Base-by-base conservation (phyloP, 2,329 filamentous ascomycete genomes). In the Corniculantispora saksenae region DNA sequence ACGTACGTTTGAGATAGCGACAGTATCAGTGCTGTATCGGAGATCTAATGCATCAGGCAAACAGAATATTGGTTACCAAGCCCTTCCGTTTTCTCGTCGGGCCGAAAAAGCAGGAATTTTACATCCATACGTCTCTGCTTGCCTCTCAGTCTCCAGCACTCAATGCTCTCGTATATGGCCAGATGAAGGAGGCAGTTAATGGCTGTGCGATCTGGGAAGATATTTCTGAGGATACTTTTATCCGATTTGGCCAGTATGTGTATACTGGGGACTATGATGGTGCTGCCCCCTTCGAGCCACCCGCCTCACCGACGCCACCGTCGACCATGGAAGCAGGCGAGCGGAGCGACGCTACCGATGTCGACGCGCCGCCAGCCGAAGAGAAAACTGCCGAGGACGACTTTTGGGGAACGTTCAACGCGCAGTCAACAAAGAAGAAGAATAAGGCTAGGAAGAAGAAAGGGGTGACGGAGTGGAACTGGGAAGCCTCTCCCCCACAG, bases 251-350 rank as follows among this genome's bases (percentile, higher is more conserved):
- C 7, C 48, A 61, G 19, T 61, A 53, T n/a, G 23, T 61, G 23
- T 61, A 61, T 7, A 53, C 48, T 19, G 48, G 48, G 2, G 25
- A 61, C 48, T 61, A 54, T 5, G 48, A 53, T n/a, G 47, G 45
- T 17, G 29, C n/a, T 8, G n/a, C 40, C 10, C 56, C 56, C 45
- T 48, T 48, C 35, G 23, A 35, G 51, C 51, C 51, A 15, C 51
- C 32, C 2, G 21, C 7, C 15, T 21, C 12, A 25, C n/a, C n/a
- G n/a, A n/a, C n/a, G n/a, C n/a, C n/a, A n/a, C n/a, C n/a, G n/a
- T n/a, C n/a, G n/a, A n/a, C n/a, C n/a, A n/a, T n/a, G n/a, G n/a
- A n/a, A n/a, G n/a, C n/a, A n/a, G n/a, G n/a, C n/a, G 55, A 47
- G 15, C 5, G 23, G 8, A 6, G 1, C 23, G 9, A 23, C 35